Evolutionary conservation across 1,139 yeast species (phyloP).

Genomic region (Kodamaea suecica): DNA sequence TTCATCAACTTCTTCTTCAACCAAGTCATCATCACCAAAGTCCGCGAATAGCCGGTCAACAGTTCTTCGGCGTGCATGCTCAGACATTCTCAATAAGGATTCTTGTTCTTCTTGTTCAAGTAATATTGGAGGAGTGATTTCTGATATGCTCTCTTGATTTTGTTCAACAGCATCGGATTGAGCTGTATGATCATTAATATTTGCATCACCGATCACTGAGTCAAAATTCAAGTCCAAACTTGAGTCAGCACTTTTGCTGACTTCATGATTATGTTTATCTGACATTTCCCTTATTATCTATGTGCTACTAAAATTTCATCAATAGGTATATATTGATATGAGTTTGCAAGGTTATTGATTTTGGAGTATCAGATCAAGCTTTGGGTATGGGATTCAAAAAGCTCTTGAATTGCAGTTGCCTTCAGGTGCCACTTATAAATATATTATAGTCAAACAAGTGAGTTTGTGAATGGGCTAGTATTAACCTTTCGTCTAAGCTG

Average conservation of each 20-base stretch:
- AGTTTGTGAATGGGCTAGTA: too few relatives aligned
- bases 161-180: background rate
- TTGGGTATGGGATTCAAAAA: too few relatives aligned
- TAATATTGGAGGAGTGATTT: constrained; percentile 1
- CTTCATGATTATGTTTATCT: background rate
- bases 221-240: constrained; percentile 1
- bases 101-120: constrained; percentile 10
- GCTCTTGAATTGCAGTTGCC: too few relatives aligned
- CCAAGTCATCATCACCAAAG: constrained; percentile 9
- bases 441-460: too few relatives aligned
- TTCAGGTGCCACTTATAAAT: too few relatives aligned
- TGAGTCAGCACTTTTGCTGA: background rate
- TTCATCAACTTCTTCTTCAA: constrained; percentile 19
- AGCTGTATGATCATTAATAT: background rate
- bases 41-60: constrained; percentile 4
- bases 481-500: too few relatives aligned
- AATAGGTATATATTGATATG: too few relatives aligned
- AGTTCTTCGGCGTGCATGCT: constrained; percentile 14
- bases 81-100: constrained; percentile 13
- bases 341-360: too few relatives aligned
- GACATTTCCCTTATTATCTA: background rate
- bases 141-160: background rate
- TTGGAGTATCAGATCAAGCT: too few relatives aligned
- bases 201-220: constrained; percentile 1
- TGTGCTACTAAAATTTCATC: too few relatives aligned